Base-by-base conservation (phyloP, 2,329 filamentous ascomycete species). In the Sporothrix curviconia region DNA sequence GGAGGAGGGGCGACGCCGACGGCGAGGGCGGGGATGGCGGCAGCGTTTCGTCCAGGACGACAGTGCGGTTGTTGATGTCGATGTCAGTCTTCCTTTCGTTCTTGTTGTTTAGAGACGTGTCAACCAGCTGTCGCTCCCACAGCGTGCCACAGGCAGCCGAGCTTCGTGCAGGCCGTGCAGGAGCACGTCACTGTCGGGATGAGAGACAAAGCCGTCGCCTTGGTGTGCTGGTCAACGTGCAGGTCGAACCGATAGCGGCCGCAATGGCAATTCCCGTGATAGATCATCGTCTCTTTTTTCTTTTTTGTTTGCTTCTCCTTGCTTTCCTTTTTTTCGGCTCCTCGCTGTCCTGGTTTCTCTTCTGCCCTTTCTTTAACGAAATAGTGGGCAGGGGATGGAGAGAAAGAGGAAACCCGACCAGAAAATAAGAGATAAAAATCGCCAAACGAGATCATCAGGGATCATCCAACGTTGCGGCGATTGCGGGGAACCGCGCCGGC, bases 191-290 rank as follows among this genome's bases (percentile, higher is more conserved):
- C 19, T 1, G 34, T 47, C 6, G 25, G n/a, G 9, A 39, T 7
- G 7, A 19, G 28, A 1, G 8, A 3, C 4, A 11, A 25, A 14
- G 34, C 12, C 37, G 39, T 28, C 2, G 24, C 40, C 3, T 53
- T 34, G 3, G 1, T 37, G 3, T 44, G 46, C 24, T 40, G 15
- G 39, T 32, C 40, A 4, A 44, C 51, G 8, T 28, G 19, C 47
- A 60, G 30, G 25, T 56, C 49, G 30, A 60, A 61, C 12, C 60
- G 60, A 34, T 60, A 56, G 15, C 42, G 34, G 1, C 60, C 60
- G 7, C 60, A 61, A 36, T 61, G 60, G 15, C 60, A 61, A 32
- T 58, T 61, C 22, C 58, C 60, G 22, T 44, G 36, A 9, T 19
- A 36, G 5, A 14, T 22, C 57, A 59, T 61, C 12, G 1, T 14